Evolutionary conservation across 768 basidiomycete genomes (phyloP), one percentile per base, ranked within the genome.

Genomic region (Mrakia blollopis): DNA sequence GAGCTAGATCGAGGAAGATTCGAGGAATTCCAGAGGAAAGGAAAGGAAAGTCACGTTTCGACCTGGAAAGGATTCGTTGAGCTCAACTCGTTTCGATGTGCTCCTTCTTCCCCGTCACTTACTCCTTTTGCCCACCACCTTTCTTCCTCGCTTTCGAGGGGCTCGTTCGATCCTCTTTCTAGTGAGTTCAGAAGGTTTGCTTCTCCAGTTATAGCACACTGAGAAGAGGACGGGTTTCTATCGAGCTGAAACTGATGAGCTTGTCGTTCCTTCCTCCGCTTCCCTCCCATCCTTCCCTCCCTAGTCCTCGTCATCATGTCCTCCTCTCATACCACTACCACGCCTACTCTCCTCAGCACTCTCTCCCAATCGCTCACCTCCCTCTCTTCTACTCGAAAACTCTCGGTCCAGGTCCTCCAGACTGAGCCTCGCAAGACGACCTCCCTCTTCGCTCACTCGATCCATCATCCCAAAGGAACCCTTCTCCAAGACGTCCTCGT

Each of bases 401-500:
- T 77, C 18, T 73, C 72, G 0, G 52, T 93, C 71, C 91, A 93
- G 80, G 89, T 90, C 75, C 89, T 94, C 75, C 86, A 89, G 54
- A 89, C 92, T 2, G 83, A 89, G 0, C 89, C 91, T 14, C 92
- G 91, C 81, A 87, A 89, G 81, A 85, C 86, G 2, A 86, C 87
- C 52, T 80, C 83, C 0, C 83, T 97, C 25, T 98, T 89, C 82
- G 92, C 90, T 0, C 93, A 92, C 81, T 89, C 92, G 0, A 57
- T 80, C 3, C 14, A 83, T 82, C 62, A 89, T 9, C 89, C 90
- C 14, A 88, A 87, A 81, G 86, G 89, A 28, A 67, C 72, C 14
- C 90, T 88, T 80, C 83, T 92, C 47, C 91, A 94, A 80, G 90
- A 95, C 78, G 85, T 94, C 41, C 87, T 95, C 79, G 83, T 94